Base-by-base conservation (phyloP, 192 early-diverging fungal genomes). In the Obelidium mucronatum region DNA sequence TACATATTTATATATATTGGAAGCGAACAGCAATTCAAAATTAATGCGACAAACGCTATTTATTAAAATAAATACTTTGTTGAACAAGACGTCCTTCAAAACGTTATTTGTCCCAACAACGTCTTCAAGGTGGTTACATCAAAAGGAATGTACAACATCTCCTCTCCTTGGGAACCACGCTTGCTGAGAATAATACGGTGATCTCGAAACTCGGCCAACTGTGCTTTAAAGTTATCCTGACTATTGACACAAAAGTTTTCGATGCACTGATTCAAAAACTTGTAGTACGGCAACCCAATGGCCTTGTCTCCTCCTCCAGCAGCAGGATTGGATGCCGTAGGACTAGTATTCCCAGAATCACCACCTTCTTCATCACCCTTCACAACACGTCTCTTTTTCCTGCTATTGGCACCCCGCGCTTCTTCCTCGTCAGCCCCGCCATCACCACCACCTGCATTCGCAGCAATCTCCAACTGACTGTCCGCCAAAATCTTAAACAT, bases 161-260 rank as follows among this genome's bases (percentile, higher is more conserved):
- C 93, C 13, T 85, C 85, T 34, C 90, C 91, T 74, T 92, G 91
- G 1, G 78, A 55, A 0, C 70, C 80, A 39, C 86, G 75, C 54
- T 82, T 89, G 17, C 40, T 86, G 40, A 88, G 85, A 13, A 98
- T 92, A 24, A 98, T 91, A 40, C 91, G 83, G 80, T 99, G 97
- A 85, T 97, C 96, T 35, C 90, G 83, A 79, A 97, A 97, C 82
- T 99, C 97, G 1, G 91, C 93, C 63, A 99, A 79, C 78, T 95
- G 93, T n/a, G 95, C 91, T 70, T 91, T 90, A 81, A 99, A 94
- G 0, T 92, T 93, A 59, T 93, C 76, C 30, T 94, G 93, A 72
- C 87, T 94, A 40, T 88, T 91, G 60, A 94, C 94, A 53, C 92
- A 83, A 72, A 97, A 99, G 66, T 88, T 84, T 60, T 97, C 94